Evolutionary conservation across 2,329 filamentous ascomycete genomes (phyloP), one percentile per base, ranked within the genome.

Genomic region (Blastomyces emzantsi): DNA sequence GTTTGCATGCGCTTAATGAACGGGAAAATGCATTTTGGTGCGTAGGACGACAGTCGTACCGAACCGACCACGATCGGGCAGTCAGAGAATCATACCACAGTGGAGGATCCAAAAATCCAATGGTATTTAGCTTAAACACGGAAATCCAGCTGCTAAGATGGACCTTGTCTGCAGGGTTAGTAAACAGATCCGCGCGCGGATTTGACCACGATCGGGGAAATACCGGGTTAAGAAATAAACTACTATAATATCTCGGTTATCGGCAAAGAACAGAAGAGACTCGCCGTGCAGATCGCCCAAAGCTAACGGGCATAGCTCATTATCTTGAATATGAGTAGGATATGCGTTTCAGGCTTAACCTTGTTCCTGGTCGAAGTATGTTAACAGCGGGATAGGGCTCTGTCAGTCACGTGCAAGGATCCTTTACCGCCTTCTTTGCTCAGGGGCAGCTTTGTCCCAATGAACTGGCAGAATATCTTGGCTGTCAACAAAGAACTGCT

Each of bases 401-500:
- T 3, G 15, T 33, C 1, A 1, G 19, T 58, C 55, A 58, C 56
- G 56, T 58, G 36, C 2, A 6, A 13, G 1, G 1, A 3, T 0
- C 11, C 41, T 28, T 43, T n/a, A 58, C 55, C 55, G 55, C 55
- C 55, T 58, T 58, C 30, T n/a, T 49, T 33, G 30, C 7, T 47
- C 2, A n/a, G n/a, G 47, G 54, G 30, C 9, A 51, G 36, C 45
- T 47, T 30, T 60, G 41, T 5, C 6, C 8, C n/a, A n/a, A 17
- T n/a, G 25, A 19, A 1, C 30, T 2, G 52, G 28, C 52, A 55
- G 13, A 52, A 52, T 52, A 5, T 25, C 7, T 22, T 13, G 7
- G 25, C 25, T 25, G 25, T 15, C 15, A 52, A 51, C 47, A 22
- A 52, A 33, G 30, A 28, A 19, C n/a, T 9, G 3, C n/a, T 52